Evolutionary conservation across 2,329 filamentous ascomycete genomes (phyloP), one percentile per base, ranked within the genome.

Genomic region (Xylaria polymorpha): DNA sequence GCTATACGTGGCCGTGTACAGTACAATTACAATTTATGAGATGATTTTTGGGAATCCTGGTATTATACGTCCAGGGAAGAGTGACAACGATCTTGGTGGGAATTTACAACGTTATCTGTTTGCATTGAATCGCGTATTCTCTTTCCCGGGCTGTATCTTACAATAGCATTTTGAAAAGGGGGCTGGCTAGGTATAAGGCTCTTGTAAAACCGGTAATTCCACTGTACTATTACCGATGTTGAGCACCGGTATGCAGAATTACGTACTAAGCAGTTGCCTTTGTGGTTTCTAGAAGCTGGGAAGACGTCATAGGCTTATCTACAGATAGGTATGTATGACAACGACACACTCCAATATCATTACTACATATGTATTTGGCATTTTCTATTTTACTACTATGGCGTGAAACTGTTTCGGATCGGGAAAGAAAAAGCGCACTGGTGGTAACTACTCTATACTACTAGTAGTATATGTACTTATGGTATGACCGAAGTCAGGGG

Each of bases 251-350:
- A 41, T 29, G 37, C 20, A 57, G 37, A 22, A 39, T 39, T 39
- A 56, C 12, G 53, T 37, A 39, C 2, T 14, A 39, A 22, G 32
- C 14, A 55, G 29, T 15, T 39, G 35, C 15, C n/a, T 20, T 32
- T 41, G 32, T 8, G 6, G 25, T n/a, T 59, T 59, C n/a, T 20
- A 39, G 61, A 35, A 61, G 48, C 63, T 43, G n/a, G n/a, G 22
- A 60, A 68, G 32, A 60, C 66, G 66, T 68, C 66, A 68, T 68
- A 50, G 48, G 48, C 14, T 32, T 46, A 22, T 41, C 10, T 29
- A 22, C 37, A 22, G 10, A 50, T 4, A 50, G 18, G 20, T 50
- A 41, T 37, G 43, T 57, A 25, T 64, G 46, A 48, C 14, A 58
- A 64, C 22, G 8, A 7, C 46, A 50, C 22, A 50, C 14, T 50